Percentiles rank a stretch among this genome's conserved stretches.
These are phyloP conservation scores for Oxyria digyna DNA, from an alignment of 148 eudicot genomes.

Conservation along the genomic window DNA sequence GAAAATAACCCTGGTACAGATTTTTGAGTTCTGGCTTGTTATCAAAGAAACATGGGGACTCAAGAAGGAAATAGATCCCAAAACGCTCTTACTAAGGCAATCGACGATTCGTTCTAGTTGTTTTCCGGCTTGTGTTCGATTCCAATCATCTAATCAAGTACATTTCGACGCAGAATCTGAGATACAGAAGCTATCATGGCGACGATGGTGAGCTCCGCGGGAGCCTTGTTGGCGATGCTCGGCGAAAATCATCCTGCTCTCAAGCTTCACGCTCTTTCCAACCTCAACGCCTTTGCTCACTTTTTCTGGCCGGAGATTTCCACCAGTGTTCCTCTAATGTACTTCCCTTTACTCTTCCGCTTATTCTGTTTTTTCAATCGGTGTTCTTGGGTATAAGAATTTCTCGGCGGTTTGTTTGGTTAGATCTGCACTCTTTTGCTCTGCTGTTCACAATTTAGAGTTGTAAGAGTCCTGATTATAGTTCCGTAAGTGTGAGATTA, in stretches of 20 bases:
- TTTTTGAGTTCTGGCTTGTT: neutral
- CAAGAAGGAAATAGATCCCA: neutral
- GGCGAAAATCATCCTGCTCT: constrained; percentile 44
- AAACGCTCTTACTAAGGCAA: constrained; percentile 1
- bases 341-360: neutral
- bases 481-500: neutral
- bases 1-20: too few species aligned
- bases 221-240: constrained; percentile 73
- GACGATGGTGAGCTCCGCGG: constrained; percentile 79
- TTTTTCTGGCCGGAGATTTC: constrained; percentile 92
- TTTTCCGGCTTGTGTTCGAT: neutral
- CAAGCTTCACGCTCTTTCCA: constrained; percentile 77
- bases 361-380: neutral
- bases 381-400: neutral
- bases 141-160: neutral
- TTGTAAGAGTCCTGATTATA: neutral
- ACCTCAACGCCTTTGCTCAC: constrained; percentile 63
- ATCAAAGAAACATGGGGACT: neutral
- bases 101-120: neutral
- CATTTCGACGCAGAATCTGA: neutral
- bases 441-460: neutral
- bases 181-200: constrained; percentile 19
- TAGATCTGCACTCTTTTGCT: neutral
- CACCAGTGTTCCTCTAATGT: constrained; percentile 68
- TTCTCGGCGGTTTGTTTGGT: neutral